Evolutionary conservation across 2,329 filamentous ascomycete species (phyloP).

Genomic region (Paraphoma sp.): DNA sequence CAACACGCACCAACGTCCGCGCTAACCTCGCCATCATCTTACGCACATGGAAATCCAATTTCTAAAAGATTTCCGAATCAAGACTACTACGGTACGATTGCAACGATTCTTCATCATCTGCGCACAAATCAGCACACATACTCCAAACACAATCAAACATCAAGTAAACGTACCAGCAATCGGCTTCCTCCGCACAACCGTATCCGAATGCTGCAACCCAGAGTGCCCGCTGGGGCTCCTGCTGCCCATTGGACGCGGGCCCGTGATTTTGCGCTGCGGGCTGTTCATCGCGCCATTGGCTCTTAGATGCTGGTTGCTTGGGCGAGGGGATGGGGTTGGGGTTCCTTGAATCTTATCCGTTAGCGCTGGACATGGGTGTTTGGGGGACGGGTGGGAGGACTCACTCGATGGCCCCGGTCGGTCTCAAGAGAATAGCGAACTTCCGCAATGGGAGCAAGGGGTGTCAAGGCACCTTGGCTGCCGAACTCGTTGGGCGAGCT

Average conservation of each 20-base stretch:
- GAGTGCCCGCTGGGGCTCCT: conserved; percentile 54
- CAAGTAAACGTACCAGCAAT: conserved; percentile 35
- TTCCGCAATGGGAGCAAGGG: conserved; percentile 59
- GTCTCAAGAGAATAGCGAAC: conserved; percentile 58
- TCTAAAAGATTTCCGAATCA: conserved; percentile 46
- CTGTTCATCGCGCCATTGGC: conserved; percentile 26
- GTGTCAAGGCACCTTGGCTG: conserved; percentile 45
- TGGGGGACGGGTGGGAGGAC: conserved; percentile 4
- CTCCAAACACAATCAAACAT: no score
- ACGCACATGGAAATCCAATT: not conserved
- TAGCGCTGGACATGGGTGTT: conserved; percentile 10
- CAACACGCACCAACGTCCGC: not conserved
- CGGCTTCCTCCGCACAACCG: conserved; percentile 46
- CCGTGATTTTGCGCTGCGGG: conserved; percentile 54
- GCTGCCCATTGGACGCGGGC: conserved; percentile 57
- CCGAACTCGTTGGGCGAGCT: conserved; percentile 46
- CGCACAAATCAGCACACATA: no score
- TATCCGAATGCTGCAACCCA: conserved; percentile 39
- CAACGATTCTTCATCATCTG: conserved; percentile 40
- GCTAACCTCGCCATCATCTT: not conserved
- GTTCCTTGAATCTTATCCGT: conserved; percentile 31
- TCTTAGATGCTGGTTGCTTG: conserved; percentile 36
- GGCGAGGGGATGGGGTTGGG: conserved; percentile 40
- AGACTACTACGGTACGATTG: conserved; percentile 43
- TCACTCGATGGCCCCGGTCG: conserved; percentile 44